Evolutionary conservation across 2,329 filamentous ascomycete genomes (phyloP), one percentile per base, ranked within the genome.

Genomic region (Fusarium illudens): DNA sequence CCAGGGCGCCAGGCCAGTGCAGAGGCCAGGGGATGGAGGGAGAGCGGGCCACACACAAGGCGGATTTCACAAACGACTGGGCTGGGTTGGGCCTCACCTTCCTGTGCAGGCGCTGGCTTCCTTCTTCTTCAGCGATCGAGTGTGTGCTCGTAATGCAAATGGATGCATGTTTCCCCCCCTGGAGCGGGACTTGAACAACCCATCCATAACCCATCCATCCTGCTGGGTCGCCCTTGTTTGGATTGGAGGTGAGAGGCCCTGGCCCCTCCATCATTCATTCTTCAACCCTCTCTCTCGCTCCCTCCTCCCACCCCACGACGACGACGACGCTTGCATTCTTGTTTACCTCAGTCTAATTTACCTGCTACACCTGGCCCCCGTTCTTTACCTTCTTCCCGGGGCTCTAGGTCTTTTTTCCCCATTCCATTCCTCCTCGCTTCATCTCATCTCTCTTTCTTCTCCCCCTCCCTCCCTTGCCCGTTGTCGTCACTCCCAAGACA

Each of bases 171-270:
- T 39, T 32, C 17, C 6, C 27, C 36, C 53, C 65, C 54, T 56
- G 56, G 39, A 50, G 15, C 22, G 17, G 25, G 46, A 54, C 48
- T 54, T 51, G 62, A 52, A 66, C 42, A 46, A 25, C 22, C 22
- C 20, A 44, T 48, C n/a, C n/a, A 48, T 29, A 11, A 27, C n/a
- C 32, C 13, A 4, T 30, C 66, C 67, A 70, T 66, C 36, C 44
- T 58, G 32, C 66, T 70, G 66, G 66, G 66, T 70, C 48, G 59
- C 62, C 66, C 66, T 64, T 58, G 66, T 57, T 50, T 37, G 49
- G 53, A n/a, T n/a, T n/a, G n/a, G n/a, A n/a, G n/a, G n/a, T n/a
- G n/a, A n/a, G n/a, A 57, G 33, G 20, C 10, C 17, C 48, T 32
- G 15, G 19, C 37, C 25, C 27, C 34, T 48, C 30, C 56, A 19